These are phyloP conservation scores for Dalbergia oliveri DNA, from an alignment of 306 rosid species.

Conservation along the genomic window DNA sequence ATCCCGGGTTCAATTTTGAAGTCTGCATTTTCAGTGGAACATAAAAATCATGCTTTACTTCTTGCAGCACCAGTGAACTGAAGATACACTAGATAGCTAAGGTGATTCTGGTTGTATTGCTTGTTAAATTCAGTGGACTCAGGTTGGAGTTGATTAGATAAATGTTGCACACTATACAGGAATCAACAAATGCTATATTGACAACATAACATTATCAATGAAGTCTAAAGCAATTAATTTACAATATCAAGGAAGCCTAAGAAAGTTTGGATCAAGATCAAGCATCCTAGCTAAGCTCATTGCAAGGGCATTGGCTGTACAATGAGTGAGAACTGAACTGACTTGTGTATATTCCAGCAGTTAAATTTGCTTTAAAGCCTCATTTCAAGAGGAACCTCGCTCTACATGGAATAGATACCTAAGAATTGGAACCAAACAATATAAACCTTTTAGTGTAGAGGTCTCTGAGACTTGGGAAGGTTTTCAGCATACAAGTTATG, in stretches of 20 bases:
- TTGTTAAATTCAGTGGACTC: background rate
- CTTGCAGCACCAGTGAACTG: no score
- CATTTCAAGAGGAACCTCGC: constrained; percentile 5
- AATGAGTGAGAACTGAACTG: no score
- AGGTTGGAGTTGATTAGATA: background rate
- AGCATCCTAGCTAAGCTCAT: constrained; percentile 26
- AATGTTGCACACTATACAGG: background rate
- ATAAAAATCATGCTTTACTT: no score
- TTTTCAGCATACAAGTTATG: constrained; percentile 56
- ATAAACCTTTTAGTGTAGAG: constrained; percentile 42
- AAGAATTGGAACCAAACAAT: constrained; percentile 5
- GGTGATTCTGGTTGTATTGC: background rate
- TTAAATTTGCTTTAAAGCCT: no score
- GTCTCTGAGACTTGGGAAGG: constrained; percentile 63
- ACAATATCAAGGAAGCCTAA: constrained; percentile 31
- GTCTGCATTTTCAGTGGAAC: no score
- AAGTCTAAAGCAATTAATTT: background rate
- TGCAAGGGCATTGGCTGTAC: background rate
- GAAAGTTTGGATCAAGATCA: background rate
- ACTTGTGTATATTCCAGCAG: no score
- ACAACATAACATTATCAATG: no score
- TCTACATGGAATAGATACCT: constrained; percentile 19
- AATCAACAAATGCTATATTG: background rate
- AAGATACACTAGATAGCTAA: no score
- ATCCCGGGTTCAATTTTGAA: no score